These are phyloP conservation scores for Halophytophthora batemanensis DNA, from an alignment of 352 stramenopile species.

Conservation along the genomic window DNA sequence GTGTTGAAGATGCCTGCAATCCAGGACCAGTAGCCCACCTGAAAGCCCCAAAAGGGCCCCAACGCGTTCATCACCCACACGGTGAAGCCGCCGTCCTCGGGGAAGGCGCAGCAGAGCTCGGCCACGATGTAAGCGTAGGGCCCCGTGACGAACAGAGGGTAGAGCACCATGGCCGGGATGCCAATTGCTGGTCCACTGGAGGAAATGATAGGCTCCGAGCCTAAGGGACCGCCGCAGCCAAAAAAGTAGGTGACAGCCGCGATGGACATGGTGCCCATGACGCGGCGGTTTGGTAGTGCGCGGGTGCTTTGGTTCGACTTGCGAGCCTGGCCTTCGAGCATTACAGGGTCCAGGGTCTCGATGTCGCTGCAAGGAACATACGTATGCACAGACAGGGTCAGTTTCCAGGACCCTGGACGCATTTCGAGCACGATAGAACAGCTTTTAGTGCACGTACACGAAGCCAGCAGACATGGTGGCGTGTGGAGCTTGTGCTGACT, in stretches of 20 bases:
- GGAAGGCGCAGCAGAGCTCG: conserved; percentile 69
- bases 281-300: conserved; percentile 20
- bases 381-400: background rate
- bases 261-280: conserved; percentile 37
- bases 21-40: conserved; percentile 83
- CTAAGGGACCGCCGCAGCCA: conserved; percentile 41
- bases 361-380: conserved; percentile 10
- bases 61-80: conserved; percentile 70
- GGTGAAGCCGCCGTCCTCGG: conserved; percentile 69
- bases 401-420: too few relatives aligned
- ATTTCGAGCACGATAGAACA: background rate
- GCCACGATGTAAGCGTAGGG: conserved; percentile 59
- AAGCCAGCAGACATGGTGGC: conserved; percentile 9
- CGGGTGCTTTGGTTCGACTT: conserved; percentile 11
- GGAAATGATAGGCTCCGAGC: conserved; percentile 55
- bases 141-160: conserved; percentile 58
- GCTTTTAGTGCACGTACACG: conserved; percentile 4
- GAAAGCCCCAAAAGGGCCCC: conserved; percentile 77
- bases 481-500: too few relatives aligned
- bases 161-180: conserved; percentile 48
- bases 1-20: conserved; percentile 57
- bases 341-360: conserved; percentile 16
- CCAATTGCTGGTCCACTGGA: conserved; percentile 53
- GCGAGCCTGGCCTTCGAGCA: conserved; percentile 17
- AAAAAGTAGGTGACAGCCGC: conserved; percentile 53